These are phyloP conservation scores for Erythrophleum fordii DNA, from an alignment of 306 rosid species.

Conservation along the genomic window DNA sequence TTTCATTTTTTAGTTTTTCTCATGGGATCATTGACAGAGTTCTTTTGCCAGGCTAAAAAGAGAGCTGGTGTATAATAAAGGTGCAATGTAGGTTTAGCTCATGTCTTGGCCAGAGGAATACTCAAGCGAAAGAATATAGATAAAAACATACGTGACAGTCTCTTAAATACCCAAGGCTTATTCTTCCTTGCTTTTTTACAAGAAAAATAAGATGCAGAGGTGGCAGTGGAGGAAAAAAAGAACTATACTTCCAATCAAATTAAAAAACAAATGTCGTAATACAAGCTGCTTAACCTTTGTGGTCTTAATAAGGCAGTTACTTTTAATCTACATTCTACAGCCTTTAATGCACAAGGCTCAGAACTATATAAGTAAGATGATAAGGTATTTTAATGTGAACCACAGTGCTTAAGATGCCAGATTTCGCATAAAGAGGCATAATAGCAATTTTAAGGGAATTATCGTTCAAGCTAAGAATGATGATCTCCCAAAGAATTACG, in stretches of 20 bases:
- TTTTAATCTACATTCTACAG: not conserved
- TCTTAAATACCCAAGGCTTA: not conserved
- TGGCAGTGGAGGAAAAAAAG: not conserved
- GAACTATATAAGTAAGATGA: not conserved
- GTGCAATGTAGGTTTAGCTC: not conserved
- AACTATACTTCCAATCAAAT: not conserved
- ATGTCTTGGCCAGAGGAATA: not conserved
- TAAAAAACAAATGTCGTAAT: not conserved
- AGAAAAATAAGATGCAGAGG: not conserved
- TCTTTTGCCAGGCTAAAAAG: not conserved
- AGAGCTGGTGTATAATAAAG: not conserved
- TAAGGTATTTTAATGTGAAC: not conserved
- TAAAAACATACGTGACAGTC: not conserved
- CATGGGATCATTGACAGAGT: not conserved
- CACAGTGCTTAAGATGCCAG: not conserved
- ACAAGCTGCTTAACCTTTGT: not conserved
- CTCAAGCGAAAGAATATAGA: not conserved
- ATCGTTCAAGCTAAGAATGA: not conserved
- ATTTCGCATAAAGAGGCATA: not conserved
- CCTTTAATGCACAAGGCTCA: not conserved
- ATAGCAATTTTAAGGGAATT: not conserved
- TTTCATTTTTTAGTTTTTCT: not conserved
- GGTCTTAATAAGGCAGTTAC: not conserved
- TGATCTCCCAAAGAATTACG: not conserved
- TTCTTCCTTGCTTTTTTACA: not conserved